phyloP scores from a whole-genome alignment of 1,284 basidiomycete species.

The Veloboletus limbatus region DNA sequence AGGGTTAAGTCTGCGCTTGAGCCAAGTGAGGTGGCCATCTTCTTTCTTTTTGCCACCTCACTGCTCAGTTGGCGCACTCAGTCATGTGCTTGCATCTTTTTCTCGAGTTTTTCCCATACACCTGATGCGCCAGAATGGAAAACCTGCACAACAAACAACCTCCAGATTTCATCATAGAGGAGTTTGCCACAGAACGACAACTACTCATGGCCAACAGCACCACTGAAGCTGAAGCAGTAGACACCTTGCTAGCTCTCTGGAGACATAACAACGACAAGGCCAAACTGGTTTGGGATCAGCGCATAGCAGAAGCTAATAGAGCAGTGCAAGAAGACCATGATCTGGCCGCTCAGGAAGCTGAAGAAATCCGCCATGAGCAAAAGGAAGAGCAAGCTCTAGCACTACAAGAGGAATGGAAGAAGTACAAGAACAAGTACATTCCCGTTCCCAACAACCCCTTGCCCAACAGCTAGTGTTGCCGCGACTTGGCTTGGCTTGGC shows the following conservation, averaged over 20 bases:
- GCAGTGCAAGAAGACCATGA: neutral
- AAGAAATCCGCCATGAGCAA: neutral
- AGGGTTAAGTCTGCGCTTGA: neutral
- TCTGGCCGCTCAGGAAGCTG: rapidly evolving
- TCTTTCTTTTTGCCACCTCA: neutral
- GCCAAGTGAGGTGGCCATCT: neutral
- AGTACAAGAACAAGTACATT: neutral
- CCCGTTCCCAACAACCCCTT: neutral
- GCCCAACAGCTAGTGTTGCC: too few species aligned
- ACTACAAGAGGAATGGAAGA: neutral
- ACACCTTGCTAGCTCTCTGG: neutral
- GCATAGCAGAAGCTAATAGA: neutral
- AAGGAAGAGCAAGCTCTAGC: neutral
- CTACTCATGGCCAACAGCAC: neutral
- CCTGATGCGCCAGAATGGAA: too few species aligned
- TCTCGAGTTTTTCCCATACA: too few species aligned
- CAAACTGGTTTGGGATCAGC: neutral
- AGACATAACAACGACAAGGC: neutral
- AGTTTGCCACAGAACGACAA: neutral
- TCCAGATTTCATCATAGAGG: too few species aligned
- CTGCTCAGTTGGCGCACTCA: neutral
- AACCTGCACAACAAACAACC: too few species aligned
- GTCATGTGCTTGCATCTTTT: too few species aligned
- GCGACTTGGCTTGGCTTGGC: too few species aligned
- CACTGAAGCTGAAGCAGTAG: neutral